phyloP scores from a whole-genome alignment of 768 basidiomycete genomes.

The Lactarius sanguifluus region DNA sequence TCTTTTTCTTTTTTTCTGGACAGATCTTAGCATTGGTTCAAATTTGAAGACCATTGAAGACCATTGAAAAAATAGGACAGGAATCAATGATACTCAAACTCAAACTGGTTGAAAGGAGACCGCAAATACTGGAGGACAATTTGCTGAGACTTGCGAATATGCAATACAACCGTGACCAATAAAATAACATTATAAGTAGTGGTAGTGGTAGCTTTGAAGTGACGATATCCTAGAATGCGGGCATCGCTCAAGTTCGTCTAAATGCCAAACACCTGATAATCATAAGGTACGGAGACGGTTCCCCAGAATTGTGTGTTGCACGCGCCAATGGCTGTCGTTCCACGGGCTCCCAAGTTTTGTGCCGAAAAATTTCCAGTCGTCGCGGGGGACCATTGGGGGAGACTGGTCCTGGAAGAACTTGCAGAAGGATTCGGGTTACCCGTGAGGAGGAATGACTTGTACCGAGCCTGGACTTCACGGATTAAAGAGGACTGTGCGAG shows the following conservation, averaged over 20 bases:
- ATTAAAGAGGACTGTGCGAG: constrained; percentile 58
- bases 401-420: constrained; percentile 49
- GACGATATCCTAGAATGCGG: not conserved
- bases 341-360: constrained; percentile 59
- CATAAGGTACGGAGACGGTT: constrained; percentile 50
- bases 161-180: too few species aligned
- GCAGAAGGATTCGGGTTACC: constrained; percentile 64
- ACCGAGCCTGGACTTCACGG: constrained; percentile 66
- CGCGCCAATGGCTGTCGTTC: constrained; percentile 51
- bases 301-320: constrained; percentile 75
- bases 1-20: too few species aligned
- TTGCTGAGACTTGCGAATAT: not conserved
- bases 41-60: too few species aligned
- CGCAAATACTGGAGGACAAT: too few species aligned
- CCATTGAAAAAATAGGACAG: too few species aligned
- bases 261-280: constrained; percentile 60
- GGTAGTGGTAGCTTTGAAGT: not conserved
- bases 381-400: constrained; percentile 53
- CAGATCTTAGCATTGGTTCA: too few species aligned
- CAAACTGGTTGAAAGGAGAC: too few species aligned
- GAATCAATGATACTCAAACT: too few species aligned
- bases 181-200: not conserved
- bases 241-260: not conserved
- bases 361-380: constrained; percentile 54
- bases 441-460: constrained; percentile 60